A percentile compares a stretch with the other conserved stretches of the same genome.
Evolutionary conservation across 805 yeast species (phyloP).

Genomic region (Sungouiozyma intestinalis): DNA sequence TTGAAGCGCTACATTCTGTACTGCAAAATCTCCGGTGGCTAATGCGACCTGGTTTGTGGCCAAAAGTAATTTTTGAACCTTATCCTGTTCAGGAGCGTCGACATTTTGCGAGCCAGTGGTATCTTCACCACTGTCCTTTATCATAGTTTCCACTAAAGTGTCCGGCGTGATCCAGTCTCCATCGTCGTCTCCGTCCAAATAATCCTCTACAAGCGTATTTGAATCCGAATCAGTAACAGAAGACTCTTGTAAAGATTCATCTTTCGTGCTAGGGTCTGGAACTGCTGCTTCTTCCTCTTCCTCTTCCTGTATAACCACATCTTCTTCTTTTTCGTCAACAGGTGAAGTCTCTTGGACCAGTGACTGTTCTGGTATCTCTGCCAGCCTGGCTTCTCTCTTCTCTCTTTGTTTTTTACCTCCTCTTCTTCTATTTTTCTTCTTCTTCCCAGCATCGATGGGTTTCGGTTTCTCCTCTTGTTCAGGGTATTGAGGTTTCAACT

Average conservation of each 20-base stretch:
- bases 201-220: slow-evolving; percentile 19
- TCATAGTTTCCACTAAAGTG: slow-evolving; percentile 58
- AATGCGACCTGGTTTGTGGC: slow-evolving; percentile 63
- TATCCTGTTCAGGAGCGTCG: slow-evolving; percentile 24
- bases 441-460: slow-evolving; percentile 5
- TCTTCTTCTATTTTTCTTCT: slow-evolving; percentile 43
- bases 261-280: neutral
- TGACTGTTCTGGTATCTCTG: slow-evolving; percentile 9
- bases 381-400: slow-evolving; percentile 37
- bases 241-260: neutral
- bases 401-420: slow-evolving; percentile 58
- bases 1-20: slow-evolving; percentile 90
- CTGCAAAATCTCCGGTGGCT: slow-evolving; percentile 94
- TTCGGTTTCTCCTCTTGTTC: slow-evolving; percentile 13
- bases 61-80: slow-evolving; percentile 13
- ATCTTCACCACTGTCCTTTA: slow-evolving; percentile 59
- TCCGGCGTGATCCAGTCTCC: slow-evolving; percentile 95
- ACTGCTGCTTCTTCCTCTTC: neutral
- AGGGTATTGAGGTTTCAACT: slow-evolving; percentile 16
- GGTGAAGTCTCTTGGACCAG: neutral
- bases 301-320: slow-evolving; percentile 1
- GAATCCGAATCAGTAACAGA: slow-evolving; percentile 2
- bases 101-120: slow-evolving; percentile 30
- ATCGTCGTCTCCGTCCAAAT: slow-evolving; percentile 53
- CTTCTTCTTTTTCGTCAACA: neutral